These are phyloP conservation scores for Tilletia caries DNA, from an alignment of 1,284 basidiomycete genomes.

Conservation along the genomic window DNA sequence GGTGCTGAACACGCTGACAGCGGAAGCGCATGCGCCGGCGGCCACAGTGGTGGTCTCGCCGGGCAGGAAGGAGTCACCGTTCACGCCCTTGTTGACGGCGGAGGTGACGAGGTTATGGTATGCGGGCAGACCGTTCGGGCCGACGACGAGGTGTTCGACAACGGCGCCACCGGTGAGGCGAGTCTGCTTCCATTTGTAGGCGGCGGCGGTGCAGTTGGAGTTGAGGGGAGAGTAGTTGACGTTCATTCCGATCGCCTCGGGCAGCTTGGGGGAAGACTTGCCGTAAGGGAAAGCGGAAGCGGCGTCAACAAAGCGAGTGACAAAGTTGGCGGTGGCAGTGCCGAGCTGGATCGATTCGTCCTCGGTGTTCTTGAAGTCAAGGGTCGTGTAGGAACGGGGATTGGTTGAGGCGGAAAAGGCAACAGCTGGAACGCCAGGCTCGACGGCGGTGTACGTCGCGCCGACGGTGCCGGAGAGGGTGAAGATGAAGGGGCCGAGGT, in stretches of 20 bases:
- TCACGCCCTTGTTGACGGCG: constrained; percentile 36
- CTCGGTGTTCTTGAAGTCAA: constrained; percentile 30
- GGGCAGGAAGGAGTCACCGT: constrained; percentile 38
- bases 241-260: constrained; percentile 35
- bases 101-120: constrained; percentile 29
- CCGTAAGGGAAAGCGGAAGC: constrained; percentile 2
- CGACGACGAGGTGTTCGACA: constrained; percentile 35
- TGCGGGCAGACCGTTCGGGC: constrained; percentile 34
- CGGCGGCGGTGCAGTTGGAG: constrained; percentile 26
- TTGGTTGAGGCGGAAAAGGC: constrained; percentile 38
- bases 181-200: constrained; percentile 21
- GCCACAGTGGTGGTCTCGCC: constrained; percentile 40
- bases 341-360: constrained; percentile 37
- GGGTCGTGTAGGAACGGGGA: constrained; percentile 26
- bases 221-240: constrained; percentile 41
- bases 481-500: constrained; percentile 39
- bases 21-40: constrained; percentile 30
- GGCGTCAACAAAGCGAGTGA: constrained; percentile 29
- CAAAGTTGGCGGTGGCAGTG: constrained; percentile 39
- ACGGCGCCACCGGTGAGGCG: constrained; percentile 40
- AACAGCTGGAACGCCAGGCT: constrained; percentile 35
- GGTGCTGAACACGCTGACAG: constrained; percentile 35
- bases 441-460: constrained; percentile 34
- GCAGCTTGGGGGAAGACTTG: constrained; percentile 23
- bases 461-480: constrained; percentile 46